Evolutionary conservation across 495 filamentous ascomycete species (phyloP), one percentile per base, ranked within the genome.

Genomic region (Geopyxis carbonaria): DNA sequence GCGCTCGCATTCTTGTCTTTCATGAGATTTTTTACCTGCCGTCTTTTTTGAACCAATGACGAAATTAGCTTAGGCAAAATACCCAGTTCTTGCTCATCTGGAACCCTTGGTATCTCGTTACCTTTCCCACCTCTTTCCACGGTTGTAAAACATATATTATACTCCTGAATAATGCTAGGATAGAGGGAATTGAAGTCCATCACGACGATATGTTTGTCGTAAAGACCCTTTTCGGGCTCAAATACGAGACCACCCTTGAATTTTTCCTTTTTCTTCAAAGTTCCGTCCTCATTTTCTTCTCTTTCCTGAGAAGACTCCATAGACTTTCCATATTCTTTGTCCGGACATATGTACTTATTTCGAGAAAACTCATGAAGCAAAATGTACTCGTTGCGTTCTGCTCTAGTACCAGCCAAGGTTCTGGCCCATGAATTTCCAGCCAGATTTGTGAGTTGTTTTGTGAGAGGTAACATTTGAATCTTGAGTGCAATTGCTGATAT

Each of bases 111-210:
- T 4, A 81, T 74, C 39, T 68, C 73, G 32, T 94, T 83, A 30
- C 89, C 81, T 46, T 85, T 80, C 50, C 68, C 72, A 19, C 62
- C 63, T 39, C 80, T 66, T 45, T 95, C 82, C 3, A 95, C 84
- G 0, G 89, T 97, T 3, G 89, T 97, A 60, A 97, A 97, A 64
- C 89, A 97, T 51, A 97, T 97, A 57, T 97, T 97, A 63, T 72
- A 95, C 65, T 97, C 91, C 57, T 95, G 91, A 47, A 97, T 97
- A 49, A 97, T 94, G 59, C 85, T 93, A 10, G 89, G 89, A 52
- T 97, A 97, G 49, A 97, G 65, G 59, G 84, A 93, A 70, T 97
- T 97, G 65, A 95, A 97, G 63, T 97, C 89, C 89, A 97, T 97
- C 56, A 97, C 89, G 15, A 97, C 70, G 21, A 97, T 75, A 51